Evolutionary conservation across 164 flowering plant genomes (phyloP), one percentile per base, ranked within the genome.

Genomic region (Amborella trichopoda): DNA sequence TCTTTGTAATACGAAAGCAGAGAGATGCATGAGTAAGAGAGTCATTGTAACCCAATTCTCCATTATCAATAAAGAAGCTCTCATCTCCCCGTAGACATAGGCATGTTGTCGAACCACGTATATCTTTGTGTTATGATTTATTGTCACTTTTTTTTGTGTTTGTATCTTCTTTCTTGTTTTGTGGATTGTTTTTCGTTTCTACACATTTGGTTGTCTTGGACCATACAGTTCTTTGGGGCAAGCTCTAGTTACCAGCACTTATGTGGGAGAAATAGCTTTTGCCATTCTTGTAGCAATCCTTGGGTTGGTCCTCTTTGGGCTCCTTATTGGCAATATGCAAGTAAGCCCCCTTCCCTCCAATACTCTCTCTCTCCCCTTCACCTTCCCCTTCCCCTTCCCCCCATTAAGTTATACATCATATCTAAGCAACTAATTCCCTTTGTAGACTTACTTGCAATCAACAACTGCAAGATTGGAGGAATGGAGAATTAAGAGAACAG

Each of bases 311-410:
- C 84, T 93, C 36, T 85, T 93, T 44, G 96, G 76, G 20, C 57
- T 85, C 70, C 84, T 93, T 17, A 88, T 93, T 22, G 99, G 94
- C 11, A 88, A 88, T 59, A 82, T 88, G 95, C 96, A 91, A 57
- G 99, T 91, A 49, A 65, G 80, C 55, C 20, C 43, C 34, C 49
- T 9, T 21, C 14, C 46, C 28, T 13, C 17, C 41, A 12, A 13
- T n/a, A n/a, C n/a, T n/a, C n/a, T n/a, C n/a, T n/a, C n/a, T n/a
- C n/a, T n/a, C n/a, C n/a, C n/a, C n/a, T n/a, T n/a, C n/a, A n/a
- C n/a, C n/a, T n/a, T n/a, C n/a, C n/a, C n/a, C n/a, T n/a, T n/a
- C n/a, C n/a, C n/a, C n/a, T n/a, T n/a, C n/a, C n/a, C n/a, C n/a
- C n/a, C n/a, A n/a, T n/a, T n/a, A n/a, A n/a, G n/a, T n/a, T n/a